These are phyloP conservation scores for Colletotrichum orchidophilum DNA, from an alignment of 2,329 filamentous ascomycete species.

Conservation along the genomic window DNA sequence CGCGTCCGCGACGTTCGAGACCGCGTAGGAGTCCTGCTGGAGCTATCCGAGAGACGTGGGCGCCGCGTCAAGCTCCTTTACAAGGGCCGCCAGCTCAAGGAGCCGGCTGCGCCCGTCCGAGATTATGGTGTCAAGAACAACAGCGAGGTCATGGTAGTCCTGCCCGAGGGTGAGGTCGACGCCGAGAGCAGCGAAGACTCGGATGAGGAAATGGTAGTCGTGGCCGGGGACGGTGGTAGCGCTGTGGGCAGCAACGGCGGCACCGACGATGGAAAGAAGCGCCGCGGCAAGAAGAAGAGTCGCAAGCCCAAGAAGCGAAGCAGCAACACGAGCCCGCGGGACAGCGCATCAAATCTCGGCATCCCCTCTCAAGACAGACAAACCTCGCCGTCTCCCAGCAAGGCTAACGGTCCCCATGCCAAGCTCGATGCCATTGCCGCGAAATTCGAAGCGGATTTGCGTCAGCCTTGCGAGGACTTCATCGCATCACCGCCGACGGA, in stretches of 20 bases:
- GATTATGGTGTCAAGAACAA: conserved; percentile 71
- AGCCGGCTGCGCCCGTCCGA: conserved; percentile 65
- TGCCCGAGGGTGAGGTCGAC: conserved; percentile 53
- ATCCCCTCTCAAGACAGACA: conserved; percentile 44
- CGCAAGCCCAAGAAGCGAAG: conserved; percentile 45
- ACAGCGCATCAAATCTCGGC: conserved; percentile 51
- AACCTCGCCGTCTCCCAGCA: conserved; percentile 48
- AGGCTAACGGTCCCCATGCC: conserved; percentile 57
- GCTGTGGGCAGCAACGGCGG: conserved; percentile 40
- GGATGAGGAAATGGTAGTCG: conserved; percentile 55
- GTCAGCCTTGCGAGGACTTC: conserved; percentile 73
- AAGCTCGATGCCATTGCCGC: conserved; percentile 73
- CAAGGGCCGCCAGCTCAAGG: conserved; percentile 77
- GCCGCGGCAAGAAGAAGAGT: conserved; percentile 48
- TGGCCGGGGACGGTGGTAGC: conserved; percentile 52
- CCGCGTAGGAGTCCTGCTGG: conserved; percentile 73
- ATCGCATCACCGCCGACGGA: conserved; percentile 71
- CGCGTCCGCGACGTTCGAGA: conserved; percentile 72
- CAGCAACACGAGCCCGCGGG: conserved; percentile 50
- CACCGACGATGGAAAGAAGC: conserved; percentile 45
- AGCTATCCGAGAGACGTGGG: conserved; percentile 62
- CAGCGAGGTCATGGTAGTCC: conserved; percentile 64
- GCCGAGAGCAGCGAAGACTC: conserved; percentile 46
- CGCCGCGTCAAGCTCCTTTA: conserved; percentile 73
- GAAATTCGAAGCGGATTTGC: conserved; percentile 70